Evolutionary conservation across 1,284 basidiomycete species (phyloP).

Genomic region (Tylopilus orsonianus): DNA sequence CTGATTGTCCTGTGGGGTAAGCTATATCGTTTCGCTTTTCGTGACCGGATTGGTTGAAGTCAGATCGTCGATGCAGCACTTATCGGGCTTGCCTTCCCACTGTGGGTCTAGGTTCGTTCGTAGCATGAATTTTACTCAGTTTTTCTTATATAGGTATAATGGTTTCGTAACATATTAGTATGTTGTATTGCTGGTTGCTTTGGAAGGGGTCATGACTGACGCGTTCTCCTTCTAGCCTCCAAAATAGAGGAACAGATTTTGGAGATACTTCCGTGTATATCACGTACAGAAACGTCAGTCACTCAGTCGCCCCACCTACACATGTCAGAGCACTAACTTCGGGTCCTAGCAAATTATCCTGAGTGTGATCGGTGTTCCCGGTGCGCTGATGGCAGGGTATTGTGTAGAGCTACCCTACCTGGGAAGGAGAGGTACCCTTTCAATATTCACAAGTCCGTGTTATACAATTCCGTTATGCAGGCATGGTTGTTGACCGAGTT

Average conservation of each 20-base stretch:
- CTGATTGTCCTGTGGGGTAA: slow-evolving; percentile 63
- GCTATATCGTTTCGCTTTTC: slow-evolving; percentile 10
- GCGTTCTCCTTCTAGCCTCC: slow-evolving; percentile 41
- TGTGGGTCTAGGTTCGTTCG: slow-evolving; percentile 41
- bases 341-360: slow-evolving; percentile 58
- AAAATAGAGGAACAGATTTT: slow-evolving; percentile 59
- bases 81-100: slow-evolving; percentile 73
- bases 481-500: background rate
- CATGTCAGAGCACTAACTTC: slow-evolving; percentile 2
- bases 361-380: slow-evolving; percentile 67
- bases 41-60: background rate
- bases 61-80: slow-evolving; percentile 43
- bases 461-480: background rate
- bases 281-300: slow-evolving; percentile 64
- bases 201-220: background rate
- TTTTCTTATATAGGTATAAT: slow-evolving; percentile 45
- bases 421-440: slow-evolving; percentile 63
- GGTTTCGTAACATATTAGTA: slow-evolving; percentile 65
- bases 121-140: slow-evolving; percentile 4
- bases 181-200: slow-evolving; percentile 22
- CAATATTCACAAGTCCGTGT: slow-evolving; percentile 51
- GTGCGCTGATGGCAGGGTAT: slow-evolving; percentile 61
- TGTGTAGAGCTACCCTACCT: slow-evolving; percentile 58
- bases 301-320: background rate
- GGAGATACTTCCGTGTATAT: slow-evolving; percentile 62